A percentile compares a stretch with the other conserved stretches of the same genome.
These are phyloP conservation scores for Eimeria acervulina DNA, from an alignment of 169 alveolate genomes.

Conservation along the genomic window DNA sequence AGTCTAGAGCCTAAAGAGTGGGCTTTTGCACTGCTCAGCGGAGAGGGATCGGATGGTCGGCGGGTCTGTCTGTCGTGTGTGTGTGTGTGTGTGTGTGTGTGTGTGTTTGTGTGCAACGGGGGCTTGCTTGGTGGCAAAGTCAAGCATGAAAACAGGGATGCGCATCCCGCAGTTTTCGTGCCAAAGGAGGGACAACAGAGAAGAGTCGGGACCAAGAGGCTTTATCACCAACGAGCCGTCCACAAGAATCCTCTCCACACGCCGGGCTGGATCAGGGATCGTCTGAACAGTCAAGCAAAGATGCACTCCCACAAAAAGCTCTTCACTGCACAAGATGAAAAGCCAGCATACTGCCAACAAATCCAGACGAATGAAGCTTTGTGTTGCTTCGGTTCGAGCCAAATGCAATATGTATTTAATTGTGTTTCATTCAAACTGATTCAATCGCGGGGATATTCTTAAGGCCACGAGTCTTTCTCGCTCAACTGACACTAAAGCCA, in stretches of 20 bases:
- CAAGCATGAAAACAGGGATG: slow-evolving; percentile 77
- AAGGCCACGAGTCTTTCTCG: background rate
- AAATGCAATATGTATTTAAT: background rate
- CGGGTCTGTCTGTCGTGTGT: too few species aligned
- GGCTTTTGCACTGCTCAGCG: background rate
- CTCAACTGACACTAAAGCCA: background rate
- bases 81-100: too few species aligned
- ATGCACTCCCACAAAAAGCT: background rate
- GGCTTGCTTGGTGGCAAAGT: slow-evolving; percentile 73
- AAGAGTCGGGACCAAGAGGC: slow-evolving; percentile 54
- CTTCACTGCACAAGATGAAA: background rate
- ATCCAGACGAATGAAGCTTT: background rate
- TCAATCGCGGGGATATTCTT: background rate
- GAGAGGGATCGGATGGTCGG: too few species aligned
- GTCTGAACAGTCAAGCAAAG: slow-evolving; percentile 43
- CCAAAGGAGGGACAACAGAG: slow-evolving; percentile 69
- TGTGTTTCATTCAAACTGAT: background rate
- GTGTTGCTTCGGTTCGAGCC: background rate
- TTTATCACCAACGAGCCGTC: slow-evolving; percentile 77
- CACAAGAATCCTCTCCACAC: slow-evolving; percentile 77
- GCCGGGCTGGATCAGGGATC: slow-evolving; percentile 48
- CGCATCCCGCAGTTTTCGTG: slow-evolving; percentile 83
- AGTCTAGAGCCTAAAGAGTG: background rate
- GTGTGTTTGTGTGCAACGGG: background rate
- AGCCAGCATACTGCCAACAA: background rate